These are phyloP conservation scores for Phyllosticta citribraziliensis DNA, from an alignment of 2,329 filamentous ascomycete species.

Conservation along the genomic window DNA sequence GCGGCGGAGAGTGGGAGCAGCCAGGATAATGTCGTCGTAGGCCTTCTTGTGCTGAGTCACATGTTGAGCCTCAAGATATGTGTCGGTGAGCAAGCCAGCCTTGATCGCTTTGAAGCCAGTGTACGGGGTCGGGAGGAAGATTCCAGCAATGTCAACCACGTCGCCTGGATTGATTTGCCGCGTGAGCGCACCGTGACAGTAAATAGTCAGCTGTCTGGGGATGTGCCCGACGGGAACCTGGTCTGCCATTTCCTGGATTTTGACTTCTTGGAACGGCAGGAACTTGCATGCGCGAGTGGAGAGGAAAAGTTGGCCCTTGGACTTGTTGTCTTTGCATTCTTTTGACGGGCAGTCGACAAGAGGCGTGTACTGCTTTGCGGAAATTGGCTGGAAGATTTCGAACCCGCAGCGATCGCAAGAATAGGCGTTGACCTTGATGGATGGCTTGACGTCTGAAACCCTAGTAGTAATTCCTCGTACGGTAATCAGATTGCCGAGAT, in stretches of 20 bases:
- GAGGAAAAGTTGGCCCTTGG: conserved; percentile 85
- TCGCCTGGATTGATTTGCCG: conserved; percentile 87
- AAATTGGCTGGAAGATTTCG: conserved; percentile 95
- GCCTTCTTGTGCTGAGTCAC: conserved; percentile 96
- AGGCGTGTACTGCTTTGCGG: conserved; percentile 81
- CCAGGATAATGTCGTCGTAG: conserved; percentile 83
- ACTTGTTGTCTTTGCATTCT: conserved; percentile 84
- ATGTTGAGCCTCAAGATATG: conserved; percentile 89
- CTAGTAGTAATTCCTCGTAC: conserved; percentile 88
- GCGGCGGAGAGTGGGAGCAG: conserved; percentile 66
- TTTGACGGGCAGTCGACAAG: conserved; percentile 76
- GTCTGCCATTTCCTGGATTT: conserved; percentile 98
- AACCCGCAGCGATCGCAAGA: conserved; percentile 93
- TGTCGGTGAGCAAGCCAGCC: conserved; percentile 92
- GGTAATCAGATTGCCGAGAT: conserved; percentile 88
- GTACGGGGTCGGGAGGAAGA: conserved; percentile 94
- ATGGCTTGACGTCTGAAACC: conserved; percentile 94
- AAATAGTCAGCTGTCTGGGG: conserved; percentile 77
- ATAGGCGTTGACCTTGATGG: conserved; percentile 96
- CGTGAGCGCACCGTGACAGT: conserved; percentile 80
- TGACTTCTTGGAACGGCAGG: conserved; percentile 93
- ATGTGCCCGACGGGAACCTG: conserved; percentile 98
- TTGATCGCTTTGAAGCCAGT: conserved; percentile 98
- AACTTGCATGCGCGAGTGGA: conserved; percentile 97
- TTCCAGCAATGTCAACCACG: conserved; percentile 84